These are phyloP conservation scores for Diplodia corticola DNA, from an alignment of 2,329 filamentous ascomycete genomes.

Conservation along the genomic window DNA sequence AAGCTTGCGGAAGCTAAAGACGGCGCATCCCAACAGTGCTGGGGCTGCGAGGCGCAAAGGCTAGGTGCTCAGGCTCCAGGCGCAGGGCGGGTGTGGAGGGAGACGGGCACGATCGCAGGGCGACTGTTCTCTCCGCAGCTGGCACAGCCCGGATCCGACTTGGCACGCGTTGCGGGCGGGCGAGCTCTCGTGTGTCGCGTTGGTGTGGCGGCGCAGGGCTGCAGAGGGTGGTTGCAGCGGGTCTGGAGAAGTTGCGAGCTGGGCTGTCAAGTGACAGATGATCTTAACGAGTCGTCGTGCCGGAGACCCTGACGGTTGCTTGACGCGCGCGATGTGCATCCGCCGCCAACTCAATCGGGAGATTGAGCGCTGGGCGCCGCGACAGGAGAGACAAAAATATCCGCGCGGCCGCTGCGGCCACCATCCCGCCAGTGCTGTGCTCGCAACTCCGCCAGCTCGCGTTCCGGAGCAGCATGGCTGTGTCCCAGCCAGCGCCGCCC, in stretches of 20 bases:
- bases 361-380: conserved; percentile 19
- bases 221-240: conserved; percentile 2
- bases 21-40: conserved; percentile 12
- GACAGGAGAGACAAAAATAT: conserved; percentile 4
- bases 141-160: conserved; percentile 22
- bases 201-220: conserved; percentile 5
- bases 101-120: conserved; percentile 10
- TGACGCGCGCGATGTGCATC: conserved; percentile 5
- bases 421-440: conserved; percentile 1
- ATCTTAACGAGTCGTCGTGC: too few relatives aligned
- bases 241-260: neutral
- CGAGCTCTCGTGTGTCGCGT: neutral
- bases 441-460: neutral
- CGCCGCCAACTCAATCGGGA: conserved; percentile 21
- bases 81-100: conserved; percentile 13
- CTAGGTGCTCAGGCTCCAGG: neutral
- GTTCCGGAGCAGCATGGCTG: neutral
- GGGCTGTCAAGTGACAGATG: neutral
- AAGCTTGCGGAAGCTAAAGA: conserved; percentile 20
- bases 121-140: conserved; percentile 1
- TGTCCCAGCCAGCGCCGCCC: conserved; percentile 11
- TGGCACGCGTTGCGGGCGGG: conserved; percentile 21
- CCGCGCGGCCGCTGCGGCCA: neutral
- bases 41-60: neutral
- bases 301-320: conserved; percentile 15